These are phyloP conservation scores for Coemansia aciculifera DNA, from an alignment of 192 early-diverging fungal species.

Conservation along the genomic window DNA sequence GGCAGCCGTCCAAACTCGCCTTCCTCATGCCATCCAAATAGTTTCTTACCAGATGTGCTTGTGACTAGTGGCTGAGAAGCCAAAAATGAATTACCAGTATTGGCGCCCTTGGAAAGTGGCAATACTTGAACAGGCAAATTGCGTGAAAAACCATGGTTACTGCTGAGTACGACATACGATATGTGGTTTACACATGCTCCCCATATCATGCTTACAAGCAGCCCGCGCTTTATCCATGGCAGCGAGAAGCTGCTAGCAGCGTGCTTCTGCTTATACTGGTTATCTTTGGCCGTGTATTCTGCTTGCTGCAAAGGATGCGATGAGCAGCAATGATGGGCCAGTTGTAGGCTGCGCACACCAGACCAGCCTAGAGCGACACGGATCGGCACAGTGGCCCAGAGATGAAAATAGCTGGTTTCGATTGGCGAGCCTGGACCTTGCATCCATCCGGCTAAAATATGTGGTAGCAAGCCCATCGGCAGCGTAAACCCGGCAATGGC, in stretches of 20 bases:
- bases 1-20: conserved; percentile 48
- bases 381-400: conserved; percentile 50
- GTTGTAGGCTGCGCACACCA: conserved; percentile 50
- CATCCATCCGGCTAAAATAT: conserved; percentile 47
- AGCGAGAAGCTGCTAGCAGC: background rate
- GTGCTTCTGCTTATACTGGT: background rate
- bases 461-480: conserved; percentile 49
- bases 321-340: conserved; percentile 33
- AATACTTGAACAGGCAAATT: background rate
- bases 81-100: conserved; percentile 1
- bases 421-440: conserved; percentile 45
- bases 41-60: background rate
- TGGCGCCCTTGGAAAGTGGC: background rate
- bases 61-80: background rate
- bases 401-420: conserved; percentile 51
- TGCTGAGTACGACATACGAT: conserved; percentile 26
- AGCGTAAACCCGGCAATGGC: conserved; percentile 46
- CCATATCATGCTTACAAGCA: conserved; percentile 41
- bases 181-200: conserved; percentile 50
- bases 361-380: conserved; percentile 50
- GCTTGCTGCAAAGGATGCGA: background rate
- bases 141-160: conserved; percentile 12
- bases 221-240: conserved; percentile 47
- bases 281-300: background rate
- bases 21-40: conserved; percentile 47